Base-by-base conservation (phyloP, 2,329 filamentous ascomycete genomes). In the Beauveria sp. region DNA sequence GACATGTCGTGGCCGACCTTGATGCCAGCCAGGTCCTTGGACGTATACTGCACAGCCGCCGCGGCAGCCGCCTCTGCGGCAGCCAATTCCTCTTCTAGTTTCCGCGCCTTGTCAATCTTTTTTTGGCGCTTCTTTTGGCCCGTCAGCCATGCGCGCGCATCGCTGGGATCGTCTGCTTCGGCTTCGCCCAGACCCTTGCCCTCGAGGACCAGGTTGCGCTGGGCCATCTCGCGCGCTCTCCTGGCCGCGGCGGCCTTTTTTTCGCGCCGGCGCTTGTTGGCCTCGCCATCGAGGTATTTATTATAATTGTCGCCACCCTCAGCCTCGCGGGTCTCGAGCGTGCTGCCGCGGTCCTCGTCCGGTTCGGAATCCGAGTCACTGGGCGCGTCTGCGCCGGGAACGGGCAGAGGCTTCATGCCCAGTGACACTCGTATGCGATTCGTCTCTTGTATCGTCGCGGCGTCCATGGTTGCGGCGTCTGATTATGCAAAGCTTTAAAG, bases 121-220 rank as follows among this genome's bases (percentile, higher is more conserved):
- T 92, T 96, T 73, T 96, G 91, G 56, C 92, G 83, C 79, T 96
- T 97, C 81, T 96, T 97, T 73, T 93, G 88, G 63, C 88, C 88
- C 67, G 89, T 84, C 63, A 99, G 74, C 94, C 94, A 99, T 1
- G 89, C 81, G 71, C 90, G 90, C 16, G 93, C 90, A 72, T 96
- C 91, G 28, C 89, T 67, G 14, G 87, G 86, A 3, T 77, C 83
- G 6, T 79, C 84, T 2, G 84, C 85, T 50, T 87, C 87, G 0
- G 77, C 79, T 41, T 97, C 94, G 53, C 90, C 94, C 3, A 99
- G 77, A 0, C 92, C 89, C 70, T 89, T 87, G 62, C 94, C 94
- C 70, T 94, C 85, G 12, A 99, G 78, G 64, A 88, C 84, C 16
- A 86, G 80, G 69, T 87, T 84, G 59, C 91, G 86, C 73, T 91